Evolutionary conservation across 352 stramenopile genomes (phyloP).

Genomic region (Phytophthora sansomeana): DNA sequence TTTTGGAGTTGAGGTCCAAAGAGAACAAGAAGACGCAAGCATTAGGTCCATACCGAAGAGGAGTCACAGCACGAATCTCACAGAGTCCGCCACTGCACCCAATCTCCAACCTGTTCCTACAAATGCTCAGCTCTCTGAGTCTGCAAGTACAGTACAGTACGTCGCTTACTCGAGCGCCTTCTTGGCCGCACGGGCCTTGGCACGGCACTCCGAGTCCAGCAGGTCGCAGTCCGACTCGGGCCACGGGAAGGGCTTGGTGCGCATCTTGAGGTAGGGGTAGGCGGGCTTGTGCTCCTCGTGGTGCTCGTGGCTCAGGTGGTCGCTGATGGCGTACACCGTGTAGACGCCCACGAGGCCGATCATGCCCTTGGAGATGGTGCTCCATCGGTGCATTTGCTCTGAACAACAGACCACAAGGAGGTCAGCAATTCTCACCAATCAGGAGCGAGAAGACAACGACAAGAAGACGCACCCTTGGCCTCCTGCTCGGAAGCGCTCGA

Average conservation of each 20-base stretch:
- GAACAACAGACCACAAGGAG: not conserved
- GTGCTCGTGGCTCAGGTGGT: constrained; percentile 70
- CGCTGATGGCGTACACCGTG: constrained; percentile 68
- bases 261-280: constrained; percentile 89
- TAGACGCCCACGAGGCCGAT: constrained; percentile 66
- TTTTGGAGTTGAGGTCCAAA: constrained; percentile 9
- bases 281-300: constrained; percentile 65
- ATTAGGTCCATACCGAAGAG: not conserved
- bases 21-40: constrained; percentile 11
- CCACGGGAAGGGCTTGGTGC: constrained; percentile 90
- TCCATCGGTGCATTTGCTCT: constrained; percentile 90
- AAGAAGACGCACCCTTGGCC: constrained; percentile 68
- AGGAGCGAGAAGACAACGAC: not conserved
- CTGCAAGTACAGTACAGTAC: not conserved
- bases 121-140: constrained; percentile 5
- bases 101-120: not conserved
- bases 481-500: constrained; percentile 83
- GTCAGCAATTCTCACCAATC: not conserved
- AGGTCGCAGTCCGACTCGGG: constrained; percentile 83
- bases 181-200: constrained; percentile 66
- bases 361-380: constrained; percentile 87
- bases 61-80: too few species aligned
- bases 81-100: too few species aligned
- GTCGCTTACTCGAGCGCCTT: constrained; percentile 68
- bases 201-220: constrained; percentile 79